These are phyloP conservation scores for Serendipita sp. DNA, from an alignment of 1,284 basidiomycete species.

Conservation along the genomic window DNA sequence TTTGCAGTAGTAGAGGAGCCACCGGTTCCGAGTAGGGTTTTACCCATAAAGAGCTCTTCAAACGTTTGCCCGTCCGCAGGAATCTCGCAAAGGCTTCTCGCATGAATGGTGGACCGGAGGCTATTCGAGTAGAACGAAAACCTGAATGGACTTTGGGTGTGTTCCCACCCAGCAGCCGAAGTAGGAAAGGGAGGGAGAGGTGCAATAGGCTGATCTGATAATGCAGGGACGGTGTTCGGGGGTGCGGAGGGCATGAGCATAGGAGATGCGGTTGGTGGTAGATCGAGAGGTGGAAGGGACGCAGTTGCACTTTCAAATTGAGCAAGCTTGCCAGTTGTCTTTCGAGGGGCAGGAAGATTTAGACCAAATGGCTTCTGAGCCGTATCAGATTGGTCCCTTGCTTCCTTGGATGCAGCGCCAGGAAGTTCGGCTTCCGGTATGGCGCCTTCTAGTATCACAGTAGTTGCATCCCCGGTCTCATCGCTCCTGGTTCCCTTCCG, in stretches of 20 bases:
- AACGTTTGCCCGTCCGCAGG: constrained; percentile 90
- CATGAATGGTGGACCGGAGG: constrained; percentile 86
- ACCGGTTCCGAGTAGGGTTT: constrained; percentile 3
- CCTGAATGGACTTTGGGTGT: constrained; percentile 57
- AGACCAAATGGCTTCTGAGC: neutral
- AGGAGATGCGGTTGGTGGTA: constrained; percentile 8
- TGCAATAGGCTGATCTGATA: constrained; percentile 14
- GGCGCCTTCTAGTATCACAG: constrained; percentile 11
- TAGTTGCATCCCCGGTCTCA: neutral
- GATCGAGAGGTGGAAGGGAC: constrained; percentile 27
- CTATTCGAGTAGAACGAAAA: constrained; percentile 99
- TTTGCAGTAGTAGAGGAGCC: neutral
- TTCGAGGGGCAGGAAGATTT: constrained; percentile 41
- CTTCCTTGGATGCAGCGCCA: constrained; percentile 30
- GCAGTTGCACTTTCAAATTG: constrained; percentile 65
- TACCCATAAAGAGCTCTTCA: constrained; percentile 75
- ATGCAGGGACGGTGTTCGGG: constrained; percentile 21
- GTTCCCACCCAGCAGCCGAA: constrained; percentile 10
- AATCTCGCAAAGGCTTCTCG: constrained; percentile 81
- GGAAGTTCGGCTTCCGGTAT: constrained; percentile 17
- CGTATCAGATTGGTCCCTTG: constrained; percentile 77
- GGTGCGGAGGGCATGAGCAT: constrained; percentile 23
- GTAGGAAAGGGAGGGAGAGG: neutral
- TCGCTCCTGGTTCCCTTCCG: constrained; percentile 10
- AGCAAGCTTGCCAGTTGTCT: constrained; percentile 71